phyloP scores from a whole-genome alignment of 345 rosid genomes.

The Camelina sativa region DNA sequence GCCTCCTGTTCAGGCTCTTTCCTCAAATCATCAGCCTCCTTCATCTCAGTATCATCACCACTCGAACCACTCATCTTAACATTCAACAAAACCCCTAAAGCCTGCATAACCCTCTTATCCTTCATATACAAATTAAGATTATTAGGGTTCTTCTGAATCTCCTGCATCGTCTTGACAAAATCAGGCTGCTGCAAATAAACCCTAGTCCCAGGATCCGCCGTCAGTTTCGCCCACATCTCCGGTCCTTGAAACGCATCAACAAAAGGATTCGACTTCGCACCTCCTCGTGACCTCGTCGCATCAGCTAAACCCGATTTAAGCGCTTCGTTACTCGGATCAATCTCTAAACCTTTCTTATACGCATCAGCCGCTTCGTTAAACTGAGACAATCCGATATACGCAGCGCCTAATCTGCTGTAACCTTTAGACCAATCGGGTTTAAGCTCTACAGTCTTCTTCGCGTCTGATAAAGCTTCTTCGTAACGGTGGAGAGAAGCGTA shows the following conservation, averaged over 20 bases:
- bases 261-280: constrained; percentile 54
- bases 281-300: constrained; percentile 53
- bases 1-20: constrained; percentile 36
- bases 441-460: constrained; percentile 90
- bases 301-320: constrained; percentile 82
- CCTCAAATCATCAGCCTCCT: constrained; percentile 51
- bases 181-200: constrained; percentile 74
- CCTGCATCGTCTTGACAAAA: constrained; percentile 86
- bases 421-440: constrained; percentile 97
- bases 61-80: constrained; percentile 58
- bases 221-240: constrained; percentile 94
- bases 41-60: constrained; percentile 61
- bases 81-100: constrained; percentile 82
- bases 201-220: constrained; percentile 87
- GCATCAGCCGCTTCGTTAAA: constrained; percentile 63
- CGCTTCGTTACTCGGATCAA: constrained; percentile 79
- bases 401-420: constrained; percentile 92
- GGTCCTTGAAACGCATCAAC: constrained; percentile 77
- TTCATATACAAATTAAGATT: constrained; percentile 76
- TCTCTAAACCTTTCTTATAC: constrained; percentile 74
- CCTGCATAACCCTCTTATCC: constrained; percentile 96
- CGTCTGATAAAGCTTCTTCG: constrained; percentile 73
- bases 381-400: constrained; percentile 66
- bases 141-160: constrained; percentile 80
- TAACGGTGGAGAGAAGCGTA: constrained; percentile 77